Evolutionary conservation across 2,329 filamentous ascomycete species (phyloP).

Genomic region (Paradendryphiella salina): DNA sequence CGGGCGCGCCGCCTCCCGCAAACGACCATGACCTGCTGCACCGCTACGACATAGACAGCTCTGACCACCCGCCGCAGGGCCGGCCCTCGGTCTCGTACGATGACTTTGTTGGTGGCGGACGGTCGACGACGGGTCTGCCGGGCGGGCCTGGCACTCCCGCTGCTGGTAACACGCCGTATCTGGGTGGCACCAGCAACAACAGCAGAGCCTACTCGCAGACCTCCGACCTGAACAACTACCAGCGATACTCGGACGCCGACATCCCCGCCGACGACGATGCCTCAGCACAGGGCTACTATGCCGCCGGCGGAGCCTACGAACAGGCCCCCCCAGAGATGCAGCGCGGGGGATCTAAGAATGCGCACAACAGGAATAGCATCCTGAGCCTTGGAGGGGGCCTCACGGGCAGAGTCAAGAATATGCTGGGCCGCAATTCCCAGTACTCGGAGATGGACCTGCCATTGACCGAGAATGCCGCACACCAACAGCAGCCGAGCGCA

Average conservation of each 20-base stretch:
- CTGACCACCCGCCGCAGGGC: constrained; percentile 63
- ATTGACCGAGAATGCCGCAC: constrained; percentile 74
- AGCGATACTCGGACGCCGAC: constrained; percentile 87
- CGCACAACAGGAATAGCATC: constrained; percentile 80
- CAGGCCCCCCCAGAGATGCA: constrained; percentile 54
- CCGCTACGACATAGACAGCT: constrained; percentile 71
- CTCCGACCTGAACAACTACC: constrained; percentile 83
- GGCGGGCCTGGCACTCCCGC: constrained; percentile 50
- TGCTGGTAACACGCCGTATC: constrained; percentile 40
- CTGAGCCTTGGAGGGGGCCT: constrained; percentile 83
- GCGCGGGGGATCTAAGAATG: constrained; percentile 59
- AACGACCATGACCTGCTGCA: constrained; percentile 80
- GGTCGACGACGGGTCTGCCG: constrained; percentile 51
- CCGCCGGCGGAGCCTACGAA: constrained; percentile 65
- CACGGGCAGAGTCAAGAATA: constrained; percentile 84
- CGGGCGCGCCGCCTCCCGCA: constrained; percentile 74
- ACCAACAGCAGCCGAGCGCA: constrained; percentile 48
- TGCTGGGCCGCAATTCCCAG: constrained; percentile 79
- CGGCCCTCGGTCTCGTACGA: constrained; percentile 93
- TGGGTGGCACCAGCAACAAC: constrained; percentile 38
- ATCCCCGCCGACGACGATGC: constrained; percentile 77
- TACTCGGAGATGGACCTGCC: constrained; percentile 99
- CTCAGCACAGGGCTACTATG: constrained; percentile 75
- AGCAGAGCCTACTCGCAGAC: constrained; percentile 67
- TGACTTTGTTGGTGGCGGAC: constrained; percentile 79